Evolutionary conservation across 345 rosid genomes (phyloP).

Genomic region (Corymbia maculata): DNA sequence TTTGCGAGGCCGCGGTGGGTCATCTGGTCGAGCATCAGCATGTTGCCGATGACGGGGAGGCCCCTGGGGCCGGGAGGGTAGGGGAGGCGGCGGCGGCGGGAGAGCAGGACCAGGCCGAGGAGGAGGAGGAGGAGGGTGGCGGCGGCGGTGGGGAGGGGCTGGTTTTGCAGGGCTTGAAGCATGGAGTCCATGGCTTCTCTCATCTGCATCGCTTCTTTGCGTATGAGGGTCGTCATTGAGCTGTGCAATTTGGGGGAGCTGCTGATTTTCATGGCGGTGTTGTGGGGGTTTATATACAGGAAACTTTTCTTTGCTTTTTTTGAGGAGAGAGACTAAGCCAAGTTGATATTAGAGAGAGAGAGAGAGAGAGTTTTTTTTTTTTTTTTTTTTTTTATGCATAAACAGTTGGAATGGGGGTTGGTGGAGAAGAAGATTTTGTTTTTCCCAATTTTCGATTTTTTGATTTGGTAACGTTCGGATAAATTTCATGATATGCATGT

Average conservation of each 20-base stretch:
- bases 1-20: constrained; percentile 84
- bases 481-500: background rate
- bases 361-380: too few species aligned
- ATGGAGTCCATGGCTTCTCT: background rate
- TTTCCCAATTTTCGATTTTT: background rate
- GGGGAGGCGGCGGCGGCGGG: constrained; percentile 29
- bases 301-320: too few species aligned
- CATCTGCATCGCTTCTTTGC: background rate
- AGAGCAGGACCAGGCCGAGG: constrained; percentile 17
- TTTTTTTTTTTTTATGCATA: background rate
- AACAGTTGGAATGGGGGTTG: background rate
- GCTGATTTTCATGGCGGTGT: background rate
- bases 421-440: background rate
- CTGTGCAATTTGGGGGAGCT: background rate
- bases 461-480: background rate
- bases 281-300: background rate
- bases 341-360: background rate
- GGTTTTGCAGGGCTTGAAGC: background rate
- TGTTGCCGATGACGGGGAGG: constrained; percentile 73
- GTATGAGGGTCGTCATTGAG: background rate
- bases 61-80: constrained; percentile 95
- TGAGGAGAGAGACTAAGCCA: background rate
- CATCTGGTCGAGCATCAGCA: constrained; percentile 84
- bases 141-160: constrained; percentile 4
- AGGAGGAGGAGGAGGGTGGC: constrained; percentile 27